Conservation (phyloP, 2,329 filamentous ascomycete genomes). For the Colletotrichum navitas region DNA sequence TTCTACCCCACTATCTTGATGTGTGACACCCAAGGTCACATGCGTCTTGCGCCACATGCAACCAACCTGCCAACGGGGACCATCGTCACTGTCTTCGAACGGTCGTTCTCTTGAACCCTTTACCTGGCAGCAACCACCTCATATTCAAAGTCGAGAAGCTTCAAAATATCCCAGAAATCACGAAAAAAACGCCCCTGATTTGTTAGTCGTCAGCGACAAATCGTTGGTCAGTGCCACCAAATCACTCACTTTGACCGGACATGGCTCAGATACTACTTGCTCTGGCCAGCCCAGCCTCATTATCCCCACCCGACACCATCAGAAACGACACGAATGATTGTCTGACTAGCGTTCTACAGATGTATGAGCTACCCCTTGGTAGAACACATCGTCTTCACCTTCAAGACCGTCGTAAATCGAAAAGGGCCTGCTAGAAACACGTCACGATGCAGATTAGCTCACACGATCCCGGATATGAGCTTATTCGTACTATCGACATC, state of each 20-base stretch:
- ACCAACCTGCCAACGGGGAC: background rate
- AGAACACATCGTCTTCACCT: too few species aligned
- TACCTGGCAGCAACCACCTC: background rate
- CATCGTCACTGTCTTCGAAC: background rate
- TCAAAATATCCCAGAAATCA: background rate
- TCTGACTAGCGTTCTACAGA: too few species aligned
- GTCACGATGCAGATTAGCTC: background rate
- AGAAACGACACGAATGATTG: too few species aligned
- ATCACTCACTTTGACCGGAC: too few species aligned
- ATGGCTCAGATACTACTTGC: too few species aligned
- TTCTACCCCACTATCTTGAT: background rate
- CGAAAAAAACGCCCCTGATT: too few species aligned
- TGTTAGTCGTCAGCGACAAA: too few species aligned
- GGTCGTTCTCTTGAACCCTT: background rate
- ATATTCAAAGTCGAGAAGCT: background rate
- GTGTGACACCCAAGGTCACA: background rate
- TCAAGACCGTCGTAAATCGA: background rate
- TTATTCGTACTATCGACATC: background rate
- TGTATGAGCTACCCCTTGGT: too few species aligned
- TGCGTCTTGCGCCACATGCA: background rate
- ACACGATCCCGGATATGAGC: background rate
- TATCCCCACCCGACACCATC: too few species aligned
- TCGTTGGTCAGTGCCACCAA: too few species aligned
- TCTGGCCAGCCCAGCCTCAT: too few species aligned
- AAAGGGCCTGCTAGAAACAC: background rate